Conservation (phyloP, 768 basidiomycete genomes). For the Trametes villosa region DNA sequence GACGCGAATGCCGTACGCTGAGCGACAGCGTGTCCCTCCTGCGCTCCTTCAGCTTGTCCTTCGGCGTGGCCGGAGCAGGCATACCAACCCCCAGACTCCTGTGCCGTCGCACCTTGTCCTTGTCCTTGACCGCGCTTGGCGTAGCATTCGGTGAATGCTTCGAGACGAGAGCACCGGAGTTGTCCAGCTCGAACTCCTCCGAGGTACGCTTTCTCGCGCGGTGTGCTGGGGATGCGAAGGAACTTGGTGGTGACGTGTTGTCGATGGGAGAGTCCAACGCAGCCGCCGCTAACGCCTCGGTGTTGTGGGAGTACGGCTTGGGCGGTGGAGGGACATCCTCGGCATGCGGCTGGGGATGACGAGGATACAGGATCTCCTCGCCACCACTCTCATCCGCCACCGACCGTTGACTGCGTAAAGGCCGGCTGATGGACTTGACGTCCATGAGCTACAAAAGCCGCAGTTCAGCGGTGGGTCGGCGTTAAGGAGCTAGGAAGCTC, state of each 20-base stretch:
- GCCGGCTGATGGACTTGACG: slow-evolving; percentile 48
- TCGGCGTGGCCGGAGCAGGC: slow-evolving; percentile 39
- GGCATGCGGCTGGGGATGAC: slow-evolving; percentile 48
- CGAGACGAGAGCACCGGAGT: slow-evolving; percentile 61
- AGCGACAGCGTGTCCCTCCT: slow-evolving; percentile 38
- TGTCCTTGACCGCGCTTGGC: slow-evolving; percentile 42
- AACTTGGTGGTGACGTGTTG: slow-evolving; percentile 59
- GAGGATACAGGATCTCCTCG: slow-evolving; percentile 88
- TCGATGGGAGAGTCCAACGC: neutral
- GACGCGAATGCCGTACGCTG: slow-evolving; percentile 55
- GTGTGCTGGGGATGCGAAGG: slow-evolving; percentile 57
- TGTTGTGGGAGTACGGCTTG: neutral
- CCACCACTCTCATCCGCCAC: slow-evolving; percentile 85
- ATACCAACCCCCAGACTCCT: slow-evolving; percentile 66
- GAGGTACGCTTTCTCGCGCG: slow-evolving; percentile 77
- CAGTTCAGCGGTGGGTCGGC: neutral
- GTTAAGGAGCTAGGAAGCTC: slow-evolving; percentile 16
- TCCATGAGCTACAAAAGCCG: slow-evolving; percentile 39
- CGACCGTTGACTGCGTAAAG: slow-evolving; percentile 64
- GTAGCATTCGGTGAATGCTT: slow-evolving; percentile 44
- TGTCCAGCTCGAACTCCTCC: slow-evolving; percentile 82
- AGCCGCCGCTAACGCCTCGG: neutral
- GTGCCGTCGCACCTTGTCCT: slow-evolving; percentile 64
- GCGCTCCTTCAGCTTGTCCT: slow-evolving; percentile 53
- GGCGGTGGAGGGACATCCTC: slow-evolving; percentile 16